A percentile compares a stretch with the other conserved stretches of the same genome.
Evolutionary conservation across 768 basidiomycete species (phyloP).

Genomic region (Neoboletus subvelutipes): DNA sequence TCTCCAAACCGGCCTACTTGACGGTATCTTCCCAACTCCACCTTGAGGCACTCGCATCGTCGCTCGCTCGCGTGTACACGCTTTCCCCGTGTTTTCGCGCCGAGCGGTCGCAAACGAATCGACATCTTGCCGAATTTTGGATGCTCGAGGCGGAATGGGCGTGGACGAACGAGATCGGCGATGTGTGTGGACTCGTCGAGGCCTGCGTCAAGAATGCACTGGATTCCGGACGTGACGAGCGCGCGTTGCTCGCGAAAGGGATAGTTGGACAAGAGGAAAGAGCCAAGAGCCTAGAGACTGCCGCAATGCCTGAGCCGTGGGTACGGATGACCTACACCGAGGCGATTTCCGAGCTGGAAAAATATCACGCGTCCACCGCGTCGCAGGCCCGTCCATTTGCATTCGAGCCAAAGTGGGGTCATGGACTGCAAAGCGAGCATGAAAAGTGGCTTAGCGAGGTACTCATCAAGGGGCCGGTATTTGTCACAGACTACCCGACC

Average conservation of each 20-base stretch:
- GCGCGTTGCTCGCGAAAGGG: constrained; percentile 33
- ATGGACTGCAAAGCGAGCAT: constrained; percentile 81
- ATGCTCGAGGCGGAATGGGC: constrained; percentile 98
- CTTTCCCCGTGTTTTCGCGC: constrained; percentile 94
- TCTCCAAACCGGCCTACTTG: constrained; percentile 73
- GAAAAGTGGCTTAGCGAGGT: constrained; percentile 85
- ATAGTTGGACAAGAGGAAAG: constrained; percentile 35
- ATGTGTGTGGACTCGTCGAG: constrained; percentile 59
- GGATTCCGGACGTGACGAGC: constrained; percentile 32
- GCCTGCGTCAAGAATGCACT: constrained; percentile 46
- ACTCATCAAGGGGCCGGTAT: constrained; percentile 72
- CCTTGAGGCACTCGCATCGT: constrained; percentile 80
- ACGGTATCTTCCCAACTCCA: constrained; percentile 97
- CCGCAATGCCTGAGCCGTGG: constrained; percentile 51
- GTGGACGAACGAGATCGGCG: constrained; percentile 46
- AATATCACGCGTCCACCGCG: constrained; percentile 30
- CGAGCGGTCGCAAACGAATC: constrained; percentile 79
- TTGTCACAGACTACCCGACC: constrained; percentile 88
- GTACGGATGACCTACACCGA: constrained; percentile 74
- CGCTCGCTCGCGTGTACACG: constrained; percentile 84
- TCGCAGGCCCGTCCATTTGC: constrained; percentile 41
- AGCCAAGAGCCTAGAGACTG: constrained; percentile 35
- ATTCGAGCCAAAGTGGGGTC: constrained; percentile 65
- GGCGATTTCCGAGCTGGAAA: constrained; percentile 60
- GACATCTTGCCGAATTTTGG: constrained; percentile 98